Conservation (phyloP, 2,329 filamentous ascomycete genomes). For the Fusarium beomiforme region DNA sequence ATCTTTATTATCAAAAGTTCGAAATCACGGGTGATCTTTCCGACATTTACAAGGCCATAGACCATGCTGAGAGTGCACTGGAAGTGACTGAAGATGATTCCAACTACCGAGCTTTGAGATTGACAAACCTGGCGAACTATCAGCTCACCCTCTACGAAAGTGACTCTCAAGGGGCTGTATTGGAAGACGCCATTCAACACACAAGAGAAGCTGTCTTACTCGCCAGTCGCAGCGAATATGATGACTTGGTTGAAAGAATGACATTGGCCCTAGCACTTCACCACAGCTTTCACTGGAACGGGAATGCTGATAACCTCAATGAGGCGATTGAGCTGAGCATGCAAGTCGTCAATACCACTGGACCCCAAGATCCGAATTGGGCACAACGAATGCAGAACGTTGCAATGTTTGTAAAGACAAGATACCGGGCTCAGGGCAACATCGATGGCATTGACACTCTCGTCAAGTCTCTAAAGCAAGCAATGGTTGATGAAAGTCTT, state of each 20-base stretch:
- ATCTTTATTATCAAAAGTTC: neutral
- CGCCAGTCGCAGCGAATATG: rapidly evolving
- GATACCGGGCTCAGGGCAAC: rapidly evolving
- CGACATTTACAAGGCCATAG: rapidly evolving
- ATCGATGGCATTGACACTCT: rapidly evolving
- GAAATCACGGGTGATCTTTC: neutral
- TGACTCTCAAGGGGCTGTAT: neutral
- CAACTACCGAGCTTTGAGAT: neutral
- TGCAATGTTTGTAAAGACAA: neutral
- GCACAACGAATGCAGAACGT: neutral
- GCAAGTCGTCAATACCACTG: neutral
- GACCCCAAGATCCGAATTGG: neutral
- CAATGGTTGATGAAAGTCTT: neutral
- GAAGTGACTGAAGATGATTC: neutral
- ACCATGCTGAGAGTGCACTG: neutral
- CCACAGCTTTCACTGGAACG: neutral
- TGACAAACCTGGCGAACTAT: neutral
- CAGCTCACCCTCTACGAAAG: neutral
- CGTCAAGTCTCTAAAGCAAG: neutral
- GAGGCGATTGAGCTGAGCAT: neutral
- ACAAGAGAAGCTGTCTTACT: neutral
- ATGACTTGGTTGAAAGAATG: neutral
- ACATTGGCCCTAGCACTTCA: neutral
- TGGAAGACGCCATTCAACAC: neutral
- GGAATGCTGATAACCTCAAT: neutral